phyloP scores from a whole-genome alignment of 257 asterid species.

The Solanum lycopersicoides region DNA sequence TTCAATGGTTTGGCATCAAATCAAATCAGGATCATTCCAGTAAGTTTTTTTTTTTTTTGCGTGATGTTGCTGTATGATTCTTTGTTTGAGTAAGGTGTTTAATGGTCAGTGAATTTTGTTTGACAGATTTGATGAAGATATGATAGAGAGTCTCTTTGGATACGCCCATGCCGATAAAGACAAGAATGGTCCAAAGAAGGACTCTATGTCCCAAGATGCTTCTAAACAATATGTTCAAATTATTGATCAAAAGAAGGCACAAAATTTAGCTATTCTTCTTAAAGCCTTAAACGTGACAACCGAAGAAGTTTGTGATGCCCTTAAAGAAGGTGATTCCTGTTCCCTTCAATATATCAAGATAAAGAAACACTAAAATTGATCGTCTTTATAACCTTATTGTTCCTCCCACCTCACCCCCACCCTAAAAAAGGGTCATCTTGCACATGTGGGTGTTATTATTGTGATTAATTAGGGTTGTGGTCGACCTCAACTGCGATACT shows the following conservation, averaged over 20 bases:
- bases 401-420: background rate
- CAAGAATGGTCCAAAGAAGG: constrained; percentile 34
- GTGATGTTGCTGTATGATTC: background rate
- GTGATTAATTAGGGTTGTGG: background rate
- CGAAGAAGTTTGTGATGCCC: constrained; percentile 86
- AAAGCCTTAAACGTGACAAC: constrained; percentile 82
- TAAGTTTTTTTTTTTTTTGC: constrained; percentile 27
- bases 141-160: constrained; percentile 84
- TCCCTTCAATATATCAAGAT: background rate
- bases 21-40: constrained; percentile 94
- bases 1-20: constrained; percentile 97
- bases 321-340: constrained; percentile 58
- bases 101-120: constrained; percentile 1
- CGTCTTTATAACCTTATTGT: background rate
- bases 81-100: background rate
- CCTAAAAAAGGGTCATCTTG: background rate
- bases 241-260: constrained; percentile 78
- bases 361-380: background rate
- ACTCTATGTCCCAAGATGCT: constrained; percentile 33
- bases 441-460: background rate
- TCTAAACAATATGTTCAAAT: constrained; percentile 43
- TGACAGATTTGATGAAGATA: constrained; percentile 81
- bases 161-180: constrained; percentile 51
- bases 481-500: background rate
- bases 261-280: constrained; percentile 73